Evolutionary conservation across 2,329 filamentous ascomycete genomes (phyloP), one percentile per base, ranked within the genome.

Genomic region (Talaromyces islandicus): DNA sequence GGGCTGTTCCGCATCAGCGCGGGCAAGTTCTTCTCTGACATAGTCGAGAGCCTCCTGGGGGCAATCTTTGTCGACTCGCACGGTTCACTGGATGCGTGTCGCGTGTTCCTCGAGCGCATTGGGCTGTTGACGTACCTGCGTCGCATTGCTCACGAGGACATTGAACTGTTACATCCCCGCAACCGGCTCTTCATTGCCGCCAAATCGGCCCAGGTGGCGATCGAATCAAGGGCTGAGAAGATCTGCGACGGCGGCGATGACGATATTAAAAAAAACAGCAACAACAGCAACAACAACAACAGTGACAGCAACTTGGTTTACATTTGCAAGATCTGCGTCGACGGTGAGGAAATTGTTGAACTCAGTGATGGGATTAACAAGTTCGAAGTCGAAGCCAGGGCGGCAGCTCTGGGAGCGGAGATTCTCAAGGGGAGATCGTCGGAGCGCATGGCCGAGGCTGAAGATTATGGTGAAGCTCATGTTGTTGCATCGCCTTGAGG

Each of bases 31-130:
- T 88, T 89, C 73, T 93, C 89, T 0, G 92, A 97, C 71, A 76
- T 97, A 7, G 80, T 97, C 10, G 93, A 97, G 76, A 84, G 85
- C 32, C 71, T 95, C 0, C 73, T 97, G 0, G 93, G 90, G 0
- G 92, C 92, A 0, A 81, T 97, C 0, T 97, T 89, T 79, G 78
- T 96, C 21, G 94, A 97, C 71, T 89, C 81, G 0, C 65, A 81
- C 0, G 89, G 88, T 0, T 80, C 83, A 1, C 69, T 91, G 14
- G 77, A 77, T 0, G 71, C 70, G 0, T 95, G 91, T 67, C 77
- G 81, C 55, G 68, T 57, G 0, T 80, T 97, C 41, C 71, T 91
- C 0, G 80, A 83, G 51, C 75, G 78, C 0, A 75, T 91, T 3
- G 91, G 91, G 0, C 78, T 97, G 4, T 64, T 92, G 43, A 70